Conservation (phyloP, 2,329 filamentous ascomycete species). For the Stromatinia cepivora region DNA sequence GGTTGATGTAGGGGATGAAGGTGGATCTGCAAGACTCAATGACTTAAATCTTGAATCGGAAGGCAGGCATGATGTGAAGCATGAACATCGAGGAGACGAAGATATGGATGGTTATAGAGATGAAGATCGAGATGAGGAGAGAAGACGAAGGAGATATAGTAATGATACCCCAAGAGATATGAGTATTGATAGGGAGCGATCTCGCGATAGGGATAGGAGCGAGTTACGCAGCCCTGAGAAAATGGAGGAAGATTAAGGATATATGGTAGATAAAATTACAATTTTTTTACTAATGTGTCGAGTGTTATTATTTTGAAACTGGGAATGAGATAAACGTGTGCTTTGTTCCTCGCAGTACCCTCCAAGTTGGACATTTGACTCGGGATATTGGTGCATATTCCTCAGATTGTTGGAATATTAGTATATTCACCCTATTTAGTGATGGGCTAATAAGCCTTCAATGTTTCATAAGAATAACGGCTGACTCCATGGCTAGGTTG, state of each 20-base stretch:
- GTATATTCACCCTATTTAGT: no score
- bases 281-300: not conserved
- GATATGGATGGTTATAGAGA: conserved; percentile 25
- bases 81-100: conserved; percentile 25
- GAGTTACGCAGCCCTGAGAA: conserved; percentile 23
- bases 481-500: no score
- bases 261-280: not conserved
- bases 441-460: no score
- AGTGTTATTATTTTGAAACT: not conserved
- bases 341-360: no score
- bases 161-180: conserved; percentile 36
- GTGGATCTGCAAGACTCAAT: conserved; percentile 25
- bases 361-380: not conserved
- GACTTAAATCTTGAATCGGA: conserved; percentile 27
- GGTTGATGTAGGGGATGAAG: conserved; percentile 47
- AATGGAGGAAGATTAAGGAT: conserved; percentile 29
- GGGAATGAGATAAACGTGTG: no score
- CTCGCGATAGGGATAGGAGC: conserved; percentile 17
- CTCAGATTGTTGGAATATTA: no score
- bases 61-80: conserved; percentile 14
- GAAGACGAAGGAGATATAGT: conserved; percentile 25
- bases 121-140: conserved; percentile 26
- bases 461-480: no score
- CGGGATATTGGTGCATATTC: no score
- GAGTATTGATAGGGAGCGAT: conserved; percentile 24